Base-by-base conservation (phyloP, 23 red algal species). In the Agarophyton chilense region DNA sequence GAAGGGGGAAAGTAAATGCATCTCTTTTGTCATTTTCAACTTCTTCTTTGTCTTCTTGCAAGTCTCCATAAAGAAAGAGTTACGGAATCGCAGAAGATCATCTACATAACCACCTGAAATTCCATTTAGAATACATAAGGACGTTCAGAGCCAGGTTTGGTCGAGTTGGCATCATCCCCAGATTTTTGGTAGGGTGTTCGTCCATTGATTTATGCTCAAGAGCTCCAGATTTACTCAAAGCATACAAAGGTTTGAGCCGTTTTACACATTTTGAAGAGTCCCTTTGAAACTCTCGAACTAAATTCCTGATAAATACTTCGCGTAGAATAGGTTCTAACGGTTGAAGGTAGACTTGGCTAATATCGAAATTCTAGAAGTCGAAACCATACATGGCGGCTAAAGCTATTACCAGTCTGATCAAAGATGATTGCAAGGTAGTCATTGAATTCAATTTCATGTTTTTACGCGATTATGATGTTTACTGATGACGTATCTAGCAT, bases 401-500 rank as follows among this genome's bases (percentile, higher is more conserved):
- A 28, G 73, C 42, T 47, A 78, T 19, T 50, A 78, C 21, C 18
- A 78, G 42, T 51, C 28, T 41, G 16, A 55, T 18, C 17, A 40
- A 78, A 47, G 17, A 26, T 31, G 73, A 40, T 40, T 78, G 73
- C 0, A 78, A 52, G 17, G 73, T 78, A 24, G 38, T 47, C 4
- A 40, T n/a, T 52, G 34, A 47, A 40, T 78, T 31, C 18, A 78
- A 31, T 9, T 47, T 0, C 41, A 51, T 78, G 29, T 0, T 19
- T 17, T 78, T 5, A 78, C 18, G 43, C 45, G 36, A 9, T 78
- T 40, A 10, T 17, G 73, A 17, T 49, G 42, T 42, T 40, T 1
- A 47, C 42, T 31, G 4, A 78, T 78, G 19, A 78, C 73, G 52
- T 78, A 78, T 24, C 73, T 41, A 24, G 41, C 73, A 31, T 50